phyloP scores from a whole-genome alignment of 2,329 filamentous ascomycete species.

The Clonostachys rhizophaga region DNA sequence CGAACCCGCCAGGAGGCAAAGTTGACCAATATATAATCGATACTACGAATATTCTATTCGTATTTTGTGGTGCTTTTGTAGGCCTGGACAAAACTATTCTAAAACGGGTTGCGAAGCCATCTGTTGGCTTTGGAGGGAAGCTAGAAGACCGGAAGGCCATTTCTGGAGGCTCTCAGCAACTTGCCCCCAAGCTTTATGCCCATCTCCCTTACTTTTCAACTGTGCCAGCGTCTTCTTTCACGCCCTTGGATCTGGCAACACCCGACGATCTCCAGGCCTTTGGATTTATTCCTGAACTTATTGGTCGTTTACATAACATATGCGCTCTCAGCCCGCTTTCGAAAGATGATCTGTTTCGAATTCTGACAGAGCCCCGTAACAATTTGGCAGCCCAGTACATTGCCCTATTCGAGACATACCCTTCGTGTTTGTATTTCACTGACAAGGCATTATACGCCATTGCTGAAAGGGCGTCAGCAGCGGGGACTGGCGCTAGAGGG shows the following conservation, averaged over 20 bases:
- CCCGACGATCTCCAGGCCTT: conserved; percentile 77
- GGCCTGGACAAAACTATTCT: conserved; percentile 85
- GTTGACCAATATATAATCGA: conserved; percentile 70
- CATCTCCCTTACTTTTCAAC: conserved; percentile 51
- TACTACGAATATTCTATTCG: conserved; percentile 95
- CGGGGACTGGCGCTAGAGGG: conserved; percentile 72
- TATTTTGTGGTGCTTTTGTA: conserved; percentile 93
- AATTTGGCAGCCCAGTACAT: conserved; percentile 85
- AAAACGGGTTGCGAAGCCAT: conserved; percentile 77
- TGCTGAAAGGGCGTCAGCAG: conserved; percentile 58
- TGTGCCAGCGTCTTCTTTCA: conserved; percentile 33
- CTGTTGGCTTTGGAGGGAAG: conserved; percentile 87
- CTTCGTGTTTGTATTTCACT: conserved; percentile 81
- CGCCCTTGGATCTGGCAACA: conserved; percentile 66
- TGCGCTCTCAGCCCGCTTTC: conserved; percentile 78
- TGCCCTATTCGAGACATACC: conserved; percentile 74
- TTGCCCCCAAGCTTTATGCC: conserved; percentile 57
- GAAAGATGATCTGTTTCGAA: conserved; percentile 66
- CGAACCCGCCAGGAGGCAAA: conserved; percentile 41
- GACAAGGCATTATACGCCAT: conserved; percentile 76
- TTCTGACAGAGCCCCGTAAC: conserved; percentile 89
- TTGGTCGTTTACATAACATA: conserved; percentile 89
- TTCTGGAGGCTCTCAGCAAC: conserved; percentile 46
- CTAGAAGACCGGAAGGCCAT: conserved; percentile 56
- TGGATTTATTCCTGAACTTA: conserved; percentile 91